Evolutionary conservation across 306 rosid genomes (phyloP), one percentile per base, ranked within the genome.

Genomic region (Vigna nakashimae): DNA sequence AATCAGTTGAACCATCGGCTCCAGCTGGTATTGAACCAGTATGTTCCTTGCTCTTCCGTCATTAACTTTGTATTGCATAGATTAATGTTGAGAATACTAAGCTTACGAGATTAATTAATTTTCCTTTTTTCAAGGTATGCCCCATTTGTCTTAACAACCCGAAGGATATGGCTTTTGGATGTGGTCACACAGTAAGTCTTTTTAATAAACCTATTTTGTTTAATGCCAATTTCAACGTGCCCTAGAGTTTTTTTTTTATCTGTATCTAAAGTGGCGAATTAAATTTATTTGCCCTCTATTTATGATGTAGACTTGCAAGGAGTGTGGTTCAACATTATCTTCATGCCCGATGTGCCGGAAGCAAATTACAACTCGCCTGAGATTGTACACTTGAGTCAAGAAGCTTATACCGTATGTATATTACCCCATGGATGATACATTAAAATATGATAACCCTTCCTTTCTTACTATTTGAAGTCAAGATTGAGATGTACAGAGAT

Each of bases 151-250:
- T 92, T 65, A 87, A 90, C 50, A 91, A 95, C 79, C 98, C 96
- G 5, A 95, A 87, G 90, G 91, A 95, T 82, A 88, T 95, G 98
- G 98, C 98, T 83, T 95, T 95, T 80, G 97, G 92, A 83, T 95
- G 98, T 43, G 98, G 98, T 71, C 98, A 95, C 78, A 86, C 90
- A 18, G 98, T 95, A 83, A 89, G 93, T 86, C 68, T 28, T 11
- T 68, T 79, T 65, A 57, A 34, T 60, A 63, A 60, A 17, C 65
- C 14, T 36, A n/a, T 82, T 65, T 49, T 65, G 66, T 53, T 64
- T 30, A 43, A n/a, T 56, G 30, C 28, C 16, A 16, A 20, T 62
- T 20, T 42, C 55, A 57, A 49, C 34, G 13, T 73, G 73, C 51
- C 42, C 22, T 42, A 71, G 46, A 71, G 55, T 15, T n/a, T n/a